Percentiles rank a stretch among this genome's conserved stretches.
phyloP scores from a whole-genome alignment of 306 rosid species.

The Echinosophora koreensis region DNA sequence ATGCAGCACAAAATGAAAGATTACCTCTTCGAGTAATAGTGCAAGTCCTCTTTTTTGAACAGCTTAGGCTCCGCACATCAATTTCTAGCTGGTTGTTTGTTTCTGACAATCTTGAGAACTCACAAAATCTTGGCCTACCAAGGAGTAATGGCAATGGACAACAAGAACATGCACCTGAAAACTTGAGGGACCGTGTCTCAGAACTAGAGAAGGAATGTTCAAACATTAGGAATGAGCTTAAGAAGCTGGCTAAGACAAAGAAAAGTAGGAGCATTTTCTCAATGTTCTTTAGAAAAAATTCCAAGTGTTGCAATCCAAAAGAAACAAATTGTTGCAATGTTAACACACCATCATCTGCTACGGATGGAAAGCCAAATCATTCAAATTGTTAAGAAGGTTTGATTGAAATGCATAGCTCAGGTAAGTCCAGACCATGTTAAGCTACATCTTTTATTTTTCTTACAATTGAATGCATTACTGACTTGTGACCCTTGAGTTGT shows the following conservation, averaged over 20 bases:
- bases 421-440: conserved; percentile 29
- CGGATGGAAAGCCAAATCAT: conserved; percentile 48
- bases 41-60: conserved; percentile 86
- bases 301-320: conserved; percentile 55
- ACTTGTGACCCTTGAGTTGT: not conserved
- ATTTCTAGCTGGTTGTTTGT: conserved; percentile 87
- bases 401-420: conserved; percentile 39
- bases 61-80: conserved; percentile 88
- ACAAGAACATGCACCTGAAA: conserved; percentile 50
- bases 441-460: conserved; percentile 1
- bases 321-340: conserved; percentile 46
- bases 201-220: conserved; percentile 85
- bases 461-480: not conserved
- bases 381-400: conserved; percentile 44
- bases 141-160: conserved; percentile 49
- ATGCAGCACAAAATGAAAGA: conserved; percentile 89
- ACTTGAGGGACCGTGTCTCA: conserved; percentile 71
- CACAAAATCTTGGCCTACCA: conserved; percentile 58
- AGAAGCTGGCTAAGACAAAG: conserved; percentile 67
- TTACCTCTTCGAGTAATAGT: conserved; percentile 83
- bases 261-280: conserved; percentile 80
- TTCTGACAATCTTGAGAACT: conserved; percentile 70
- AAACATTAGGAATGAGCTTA: conserved; percentile 69
- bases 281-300: conserved; percentile 60
- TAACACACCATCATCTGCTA: conserved; percentile 42